These are phyloP conservation scores for Dichotomocladium elegans DNA, from an alignment of 371 early-diverging fungal species.

Conservation along the genomic window DNA sequence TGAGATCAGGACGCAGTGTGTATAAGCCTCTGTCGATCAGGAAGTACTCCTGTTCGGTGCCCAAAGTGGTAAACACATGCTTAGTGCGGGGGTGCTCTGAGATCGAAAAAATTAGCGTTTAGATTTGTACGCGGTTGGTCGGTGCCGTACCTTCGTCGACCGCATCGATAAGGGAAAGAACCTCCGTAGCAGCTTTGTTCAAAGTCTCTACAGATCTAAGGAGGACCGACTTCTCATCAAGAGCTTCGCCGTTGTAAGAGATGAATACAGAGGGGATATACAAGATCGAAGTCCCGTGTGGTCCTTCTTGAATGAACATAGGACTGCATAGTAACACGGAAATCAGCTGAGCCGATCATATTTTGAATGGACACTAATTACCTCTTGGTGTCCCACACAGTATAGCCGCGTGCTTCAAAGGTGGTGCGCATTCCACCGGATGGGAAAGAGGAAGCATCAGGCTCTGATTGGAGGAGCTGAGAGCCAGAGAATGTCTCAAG, in stretches of 20 bases:
- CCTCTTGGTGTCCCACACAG: constrained; percentile 95
- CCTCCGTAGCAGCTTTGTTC: constrained; percentile 73
- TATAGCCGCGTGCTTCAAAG: constrained; percentile 99
- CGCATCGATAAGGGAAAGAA: constrained; percentile 71
- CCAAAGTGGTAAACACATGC: constrained; percentile 87
- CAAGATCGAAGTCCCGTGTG: constrained; percentile 86
- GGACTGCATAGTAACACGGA: constrained; percentile 56
- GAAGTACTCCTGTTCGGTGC: constrained; percentile 98
- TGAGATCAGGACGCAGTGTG: constrained; percentile 91
- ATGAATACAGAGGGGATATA: constrained; percentile 98
- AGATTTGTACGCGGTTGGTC: not conserved
- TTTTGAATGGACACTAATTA: no score
- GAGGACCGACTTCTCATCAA: constrained; percentile 97
- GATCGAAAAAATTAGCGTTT: not conserved
- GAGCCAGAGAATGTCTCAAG: constrained; percentile 95
- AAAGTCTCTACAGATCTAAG: constrained; percentile 87
- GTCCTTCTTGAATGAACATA: constrained; percentile 92
- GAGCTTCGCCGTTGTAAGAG: constrained; percentile 97
- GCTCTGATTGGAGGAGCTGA: constrained; percentile 96
- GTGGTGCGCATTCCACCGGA: constrained; percentile 97
- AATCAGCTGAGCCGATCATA: no score
- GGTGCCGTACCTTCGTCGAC: constrained; percentile 43
- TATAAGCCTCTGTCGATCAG: constrained; percentile 91
- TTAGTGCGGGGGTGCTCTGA: constrained; percentile 49
- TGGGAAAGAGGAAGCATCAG: constrained; percentile 99